Base-by-base conservation (phyloP, 805 yeast genomes). In the Millerozyma acaciae region DNA sequence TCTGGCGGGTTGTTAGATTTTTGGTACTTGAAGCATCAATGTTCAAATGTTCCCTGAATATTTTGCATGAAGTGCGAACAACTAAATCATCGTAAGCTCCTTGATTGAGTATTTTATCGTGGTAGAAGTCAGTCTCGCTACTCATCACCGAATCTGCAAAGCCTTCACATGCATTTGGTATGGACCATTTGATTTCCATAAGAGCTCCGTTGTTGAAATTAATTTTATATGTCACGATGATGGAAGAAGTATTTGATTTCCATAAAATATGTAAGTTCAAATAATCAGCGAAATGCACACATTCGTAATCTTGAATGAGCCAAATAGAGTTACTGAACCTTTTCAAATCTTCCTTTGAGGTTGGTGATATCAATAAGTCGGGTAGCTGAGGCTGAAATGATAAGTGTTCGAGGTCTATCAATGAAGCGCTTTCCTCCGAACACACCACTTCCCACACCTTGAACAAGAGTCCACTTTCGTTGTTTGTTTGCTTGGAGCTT, bases 201-300 rank as follows among this genome's bases (percentile, higher is more conserved):
- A 44, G 30, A 3, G 38, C 20, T 1, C 59, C 60, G 12, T 25
- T 35, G 3, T 38, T 31, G 6, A 40, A 9, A 17, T 43, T 36
- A 4, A 50, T 16, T 1, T 25, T 21, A 31, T 53, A 55, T 2
- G 44, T 42, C 5, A 67, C 66, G n/a, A 75, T 42, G 25, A 67
- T 56, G 9, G 78, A 70, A 1, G 74, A 66, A 2, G 75, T 68
- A 40, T 80, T 80, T 43, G 84, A 75, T 47, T 80, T 81, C 84
- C 85, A 78, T 21, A 80, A 56, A 16, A 73, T 43, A 36, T 56
- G 50, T 42, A 64, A 67, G 12, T 31, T 27, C 6, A 49, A 19
- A 16, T 20, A n/a, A 7, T 34, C 22, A 7, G 30, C 32, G 8
- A n/a, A 16, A 15, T 30, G 18, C 6, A 28, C 33, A 4, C 28